Conservation (phyloP, 2,329 filamentous ascomycete genomes). For the Escovopsis weberi region DNA sequence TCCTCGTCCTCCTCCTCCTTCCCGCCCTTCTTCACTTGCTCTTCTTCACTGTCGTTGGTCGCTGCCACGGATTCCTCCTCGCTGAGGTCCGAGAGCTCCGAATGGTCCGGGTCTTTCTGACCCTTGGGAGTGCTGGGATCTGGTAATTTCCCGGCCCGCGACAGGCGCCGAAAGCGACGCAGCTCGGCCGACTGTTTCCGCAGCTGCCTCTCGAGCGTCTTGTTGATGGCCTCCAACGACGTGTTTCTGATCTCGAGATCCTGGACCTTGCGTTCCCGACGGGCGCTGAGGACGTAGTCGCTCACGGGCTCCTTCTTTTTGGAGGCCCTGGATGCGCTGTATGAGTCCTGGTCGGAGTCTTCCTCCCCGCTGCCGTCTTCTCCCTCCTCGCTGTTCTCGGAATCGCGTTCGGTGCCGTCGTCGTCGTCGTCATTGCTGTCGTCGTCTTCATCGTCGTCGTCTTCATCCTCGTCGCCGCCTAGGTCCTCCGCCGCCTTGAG, state of each 20-base stretch:
- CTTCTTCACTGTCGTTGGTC: background rate
- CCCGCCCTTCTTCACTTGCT: background rate
- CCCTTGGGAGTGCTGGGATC: slow-evolving; percentile 13
- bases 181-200: slow-evolving; percentile 83
- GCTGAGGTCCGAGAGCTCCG: slow-evolving; percentile 35
- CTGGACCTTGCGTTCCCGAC: slow-evolving; percentile 85
- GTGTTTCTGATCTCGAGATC: slow-evolving; percentile 96
- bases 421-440: slow-evolving; percentile 15
- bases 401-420: slow-evolving; percentile 19
- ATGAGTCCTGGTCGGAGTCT: slow-evolving; percentile 23
- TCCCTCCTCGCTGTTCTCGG: slow-evolving; percentile 16
- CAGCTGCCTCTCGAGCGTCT: slow-evolving; percentile 79
- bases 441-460: slow-evolving; percentile 18
- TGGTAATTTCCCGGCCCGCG: slow-evolving; percentile 63
- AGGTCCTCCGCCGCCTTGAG: slow-evolving; percentile 42
- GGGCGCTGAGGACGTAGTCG: slow-evolving; percentile 74
- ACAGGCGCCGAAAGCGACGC: slow-evolving; percentile 72
- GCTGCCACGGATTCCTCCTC: slow-evolving; percentile 21
- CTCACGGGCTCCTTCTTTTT: slow-evolving; percentile 46
- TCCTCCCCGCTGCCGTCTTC: slow-evolving; percentile 14
- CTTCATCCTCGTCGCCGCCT: slow-evolving; percentile 15
- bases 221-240: slow-evolving; percentile 86
- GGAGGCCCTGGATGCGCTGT: slow-evolving; percentile 44
- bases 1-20: slow-evolving; percentile 24
- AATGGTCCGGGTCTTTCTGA: slow-evolving; percentile 19